Evolutionary conservation across 495 filamentous ascomycete genomes (phyloP), one percentile per base, ranked within the genome.

Genomic region (Endocarpon pusillum): DNA sequence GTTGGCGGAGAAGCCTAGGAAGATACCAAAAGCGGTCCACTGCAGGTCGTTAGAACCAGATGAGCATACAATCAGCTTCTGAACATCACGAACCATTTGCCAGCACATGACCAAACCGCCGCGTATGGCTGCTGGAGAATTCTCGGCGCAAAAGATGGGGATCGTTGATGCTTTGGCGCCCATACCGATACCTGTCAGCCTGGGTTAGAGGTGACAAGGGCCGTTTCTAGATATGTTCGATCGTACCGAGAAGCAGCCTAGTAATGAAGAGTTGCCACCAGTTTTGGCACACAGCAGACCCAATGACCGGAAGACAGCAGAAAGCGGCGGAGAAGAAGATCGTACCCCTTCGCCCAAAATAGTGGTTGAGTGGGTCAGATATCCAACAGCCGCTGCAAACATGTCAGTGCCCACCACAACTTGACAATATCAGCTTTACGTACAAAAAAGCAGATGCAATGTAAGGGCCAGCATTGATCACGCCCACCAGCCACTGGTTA

Each of bases 41-140:
- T 46, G n/a, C n/a, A n/a, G n/a, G n/a, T 21, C 17, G 24, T 19
- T 17, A 36, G 21, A n/a, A 1, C n/a, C 9, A 6, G 27, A 18
- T 33, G 7, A 38, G 35, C 19, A 15, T 1, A 33, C 46, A 4
- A 44, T 47, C 43, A 49, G n/a, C n/a, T n/a, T n/a, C n/a, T n/a
- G n/a, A n/a, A n/a, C n/a, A n/a, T n/a, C n/a, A n/a, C n/a, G n/a
- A n/a, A 62, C n/a, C 20, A 73, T 42, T 39, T 77, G 70, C 71
- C 71, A 76, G 7, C 56, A 66, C 68, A 77, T 76, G 32, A 75
- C 71, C 11, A 78, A 49, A 23, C 60, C 66, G 16, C 74, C 74
- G 21, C 74, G 69, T 36, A 78, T 72, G 7, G 52, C 49, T 9
- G 70, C 66, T 11, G 74, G 73, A 1, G 62, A 53, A 28, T 65